Percentiles rank a stretch among this genome's conserved stretches.
Conservation (phyloP, 2,329 filamentous ascomycete species). For the Colletotrichum sansevieriae region DNA sequence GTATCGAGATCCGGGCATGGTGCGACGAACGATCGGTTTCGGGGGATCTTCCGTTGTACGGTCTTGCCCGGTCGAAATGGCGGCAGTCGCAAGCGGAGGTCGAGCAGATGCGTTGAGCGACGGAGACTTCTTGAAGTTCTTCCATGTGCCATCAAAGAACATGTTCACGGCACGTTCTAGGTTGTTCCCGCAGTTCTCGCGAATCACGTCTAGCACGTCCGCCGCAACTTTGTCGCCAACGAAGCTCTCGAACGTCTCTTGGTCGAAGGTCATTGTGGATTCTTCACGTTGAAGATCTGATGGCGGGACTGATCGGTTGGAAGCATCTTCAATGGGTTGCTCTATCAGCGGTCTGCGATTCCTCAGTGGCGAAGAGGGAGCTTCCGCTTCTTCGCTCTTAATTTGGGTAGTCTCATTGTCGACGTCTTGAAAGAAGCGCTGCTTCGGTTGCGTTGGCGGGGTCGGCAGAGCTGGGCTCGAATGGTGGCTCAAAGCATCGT, state of each 20-base stretch:
- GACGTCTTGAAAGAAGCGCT: conserved; percentile 54
- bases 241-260: conserved; percentile 69
- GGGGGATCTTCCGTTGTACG: conserved; percentile 7
- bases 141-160: conserved; percentile 79
- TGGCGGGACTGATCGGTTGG: conserved; percentile 35
- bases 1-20: conserved; percentile 70
- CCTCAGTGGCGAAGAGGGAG: conserved; percentile 37
- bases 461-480: conserved; percentile 37
- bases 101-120: conserved; percentile 8
- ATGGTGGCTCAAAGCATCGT: conserved; percentile 43
- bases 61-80: background rate
- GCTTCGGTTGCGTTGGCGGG: conserved; percentile 45
- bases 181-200: conserved; percentile 67
- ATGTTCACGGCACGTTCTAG: conserved; percentile 76
- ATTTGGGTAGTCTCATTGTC: conserved; percentile 49
- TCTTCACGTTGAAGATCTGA: conserved; percentile 44
- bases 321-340: conserved; percentile 43
- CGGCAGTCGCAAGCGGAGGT: background rate
- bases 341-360: conserved; percentile 43
- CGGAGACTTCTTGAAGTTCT: conserved; percentile 55
- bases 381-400: conserved; percentile 37
- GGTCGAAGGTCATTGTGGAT: conserved; percentile 63
- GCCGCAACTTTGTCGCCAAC: conserved; percentile 68
- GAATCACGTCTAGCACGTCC: conserved; percentile 63
- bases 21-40: conserved; percentile 41